phyloP scores from a whole-genome alignment of 306 rosid genomes.

The Quercus robur region DNA sequence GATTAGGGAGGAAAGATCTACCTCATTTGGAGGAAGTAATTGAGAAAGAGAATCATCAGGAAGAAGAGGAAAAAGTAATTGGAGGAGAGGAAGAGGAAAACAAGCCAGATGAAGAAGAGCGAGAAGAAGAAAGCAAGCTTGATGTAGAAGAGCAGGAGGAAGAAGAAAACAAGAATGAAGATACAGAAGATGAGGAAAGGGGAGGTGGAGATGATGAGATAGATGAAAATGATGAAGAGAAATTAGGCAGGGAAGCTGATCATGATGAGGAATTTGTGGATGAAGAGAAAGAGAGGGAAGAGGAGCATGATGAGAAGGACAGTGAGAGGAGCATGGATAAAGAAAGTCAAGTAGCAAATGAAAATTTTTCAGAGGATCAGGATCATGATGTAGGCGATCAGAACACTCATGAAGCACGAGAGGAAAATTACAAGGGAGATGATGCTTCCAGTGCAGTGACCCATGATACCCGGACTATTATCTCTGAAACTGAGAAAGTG shows the following conservation, averaged over 20 bases:
- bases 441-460: constrained; percentile 98
- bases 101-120: constrained; percentile 40
- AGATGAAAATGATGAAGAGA: constrained; percentile 75
- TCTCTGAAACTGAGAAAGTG: constrained; percentile 31
- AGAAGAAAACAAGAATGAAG: constrained; percentile 54
- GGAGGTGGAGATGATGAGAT: constrained; percentile 70
- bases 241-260: constrained; percentile 42
- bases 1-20: constrained; percentile 82
- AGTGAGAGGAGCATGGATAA: constrained; percentile 37
- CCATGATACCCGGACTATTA: constrained; percentile 55
- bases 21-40: constrained; percentile 37
- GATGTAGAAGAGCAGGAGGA: constrained; percentile 52
- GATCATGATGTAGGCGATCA: constrained; percentile 22
- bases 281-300: constrained; percentile 60
- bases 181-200: constrained; percentile 49
- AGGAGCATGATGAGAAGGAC: constrained; percentile 43
- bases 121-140: constrained; percentile 35
- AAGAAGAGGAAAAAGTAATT: constrained; percentile 70
- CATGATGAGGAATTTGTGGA: constrained; percentile 56
- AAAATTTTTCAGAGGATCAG: constrained; percentile 36
- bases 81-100: constrained; percentile 50
- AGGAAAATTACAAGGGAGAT: constrained; percentile 85
- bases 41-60: constrained; percentile 47
- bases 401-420: constrained; percentile 77
- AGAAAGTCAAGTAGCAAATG: constrained; percentile 42